Evolutionary conservation across 129 eudicot species (phyloP).

Genomic region (Centella asiatica): DNA sequence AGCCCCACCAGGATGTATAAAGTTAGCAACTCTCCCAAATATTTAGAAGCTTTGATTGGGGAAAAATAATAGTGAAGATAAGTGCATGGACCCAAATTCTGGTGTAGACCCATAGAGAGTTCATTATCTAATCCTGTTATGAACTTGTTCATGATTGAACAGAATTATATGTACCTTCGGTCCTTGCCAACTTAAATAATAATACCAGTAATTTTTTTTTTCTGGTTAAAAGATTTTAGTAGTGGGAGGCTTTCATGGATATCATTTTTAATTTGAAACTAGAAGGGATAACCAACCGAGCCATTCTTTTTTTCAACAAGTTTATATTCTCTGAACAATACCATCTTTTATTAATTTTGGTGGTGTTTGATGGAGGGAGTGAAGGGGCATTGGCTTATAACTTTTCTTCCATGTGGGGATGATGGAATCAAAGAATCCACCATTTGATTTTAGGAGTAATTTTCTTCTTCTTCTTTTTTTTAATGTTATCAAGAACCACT

Average conservation of each 20-base stretch:
- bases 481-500: slow-evolving; percentile 41
- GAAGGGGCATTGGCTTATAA: slow-evolving; percentile 82
- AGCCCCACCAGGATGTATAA: slow-evolving; percentile 77
- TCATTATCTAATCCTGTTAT: no score
- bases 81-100: no score
- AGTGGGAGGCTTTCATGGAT: slow-evolving; percentile 49
- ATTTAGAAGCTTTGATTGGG: slow-evolving; percentile 37
- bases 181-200: no score
- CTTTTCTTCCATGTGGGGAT: slow-evolving; percentile 67
- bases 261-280: slow-evolving; percentile 32
- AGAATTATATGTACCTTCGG: no score
- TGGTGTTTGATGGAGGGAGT: slow-evolving; percentile 35
- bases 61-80: neutral
- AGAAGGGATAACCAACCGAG: slow-evolving; percentile 44
- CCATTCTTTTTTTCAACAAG: neutral
- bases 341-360: slow-evolving; percentile 13
- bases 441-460: slow-evolving; percentile 64
- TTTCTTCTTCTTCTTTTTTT: no score
- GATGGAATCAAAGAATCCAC: slow-evolving; percentile 94
- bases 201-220: no score
- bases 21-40: slow-evolving; percentile 51
- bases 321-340: slow-evolving; percentile 10
- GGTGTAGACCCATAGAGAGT: no score
- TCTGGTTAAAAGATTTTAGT: slow-evolving; percentile 20
- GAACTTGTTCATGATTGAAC: no score